Base-by-base conservation (phyloP, 2,329 filamentous ascomycete species). In the Exophiala sp. region DNA sequence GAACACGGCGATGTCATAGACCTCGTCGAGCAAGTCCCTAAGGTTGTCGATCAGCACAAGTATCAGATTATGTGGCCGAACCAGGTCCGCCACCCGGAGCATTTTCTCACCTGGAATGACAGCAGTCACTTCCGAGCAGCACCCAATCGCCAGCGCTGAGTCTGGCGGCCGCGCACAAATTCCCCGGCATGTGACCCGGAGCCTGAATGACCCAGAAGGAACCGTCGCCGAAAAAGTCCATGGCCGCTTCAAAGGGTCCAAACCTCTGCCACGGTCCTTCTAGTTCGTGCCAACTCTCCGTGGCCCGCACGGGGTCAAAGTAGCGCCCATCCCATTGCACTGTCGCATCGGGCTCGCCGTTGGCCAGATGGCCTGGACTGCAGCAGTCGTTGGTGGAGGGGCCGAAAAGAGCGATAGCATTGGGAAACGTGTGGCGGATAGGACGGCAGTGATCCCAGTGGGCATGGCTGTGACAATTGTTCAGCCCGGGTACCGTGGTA, bases 191-290 rank as follows among this genome's bases (percentile, higher is more conserved):
- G 57, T 65, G 68, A 16, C 66, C 66, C 1, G 65, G 66, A 11
- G 65, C 65, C 14, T 66, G 62, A 8, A 68, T 62, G 7, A 68
- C 46, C 65, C 64, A 68, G 39, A 68, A 68, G 43, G 64, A 62
- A 44, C 69, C 60, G 63, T 74, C 64, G 47, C 64, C 63, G 38
- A 68, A 68, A 37, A 61, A 67, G 39, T 68, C 63, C 45, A 66
- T 43, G 7, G 66, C 66, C 39, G 59, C 60, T 13, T 66, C 60
- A 41, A 68, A 68, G 0, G 65, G 63, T 1, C 65, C 11, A 35
- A 18, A 35, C 32, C 57, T 47, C 23, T 53, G 43, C 66, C 66
- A 68, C 41, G n/a, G 38, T 6, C 32, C 11, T n/a, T 40, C 6
- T 16, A 24, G 38, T 40, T 13, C 18, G 18, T 7, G 8, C 21